Percentiles rank a stretch among this genome's conserved stretches.
Evolutionary conservation across 805 yeast species (phyloP).

Genomic region (Phaffomyces opuntiae): DNA sequence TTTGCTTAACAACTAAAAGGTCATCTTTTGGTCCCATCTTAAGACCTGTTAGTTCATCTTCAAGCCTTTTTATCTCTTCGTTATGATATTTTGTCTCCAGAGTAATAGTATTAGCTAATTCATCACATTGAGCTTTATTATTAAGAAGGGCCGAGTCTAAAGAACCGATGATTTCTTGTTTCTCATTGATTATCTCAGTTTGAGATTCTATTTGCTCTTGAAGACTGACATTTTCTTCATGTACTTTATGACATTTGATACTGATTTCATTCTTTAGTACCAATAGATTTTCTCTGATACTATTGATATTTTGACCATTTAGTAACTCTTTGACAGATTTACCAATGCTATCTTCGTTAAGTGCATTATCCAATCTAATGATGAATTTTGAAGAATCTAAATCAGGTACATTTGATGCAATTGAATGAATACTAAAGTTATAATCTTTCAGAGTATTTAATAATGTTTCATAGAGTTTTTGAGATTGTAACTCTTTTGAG

Average conservation of each 20-base stretch:
- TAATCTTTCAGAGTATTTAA: constrained; percentile 48
- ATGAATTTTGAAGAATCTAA: constrained; percentile 29
- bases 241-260: constrained; percentile 37
- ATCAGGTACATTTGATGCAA: constrained; percentile 29
- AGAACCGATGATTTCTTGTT: constrained; percentile 48
- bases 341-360: constrained; percentile 39
- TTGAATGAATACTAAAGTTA: constrained; percentile 45
- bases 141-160: constrained; percentile 34
- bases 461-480: constrained; percentile 42
- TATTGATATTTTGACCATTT: constrained; percentile 33
- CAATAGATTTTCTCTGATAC: constrained; percentile 30
- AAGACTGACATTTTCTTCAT: constrained; percentile 49
- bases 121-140: constrained; percentile 49
- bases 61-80: constrained; percentile 60
- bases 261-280: constrained; percentile 41
- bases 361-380: constrained; percentile 32
- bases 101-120: constrained; percentile 45
- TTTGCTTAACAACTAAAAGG: constrained; percentile 39
- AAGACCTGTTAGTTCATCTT: constrained; percentile 47
- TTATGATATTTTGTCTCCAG: constrained; percentile 46
- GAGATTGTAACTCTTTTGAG: constrained; percentile 44
- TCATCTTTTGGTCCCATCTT: constrained; percentile 43
- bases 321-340: constrained; percentile 35
- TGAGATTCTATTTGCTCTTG: constrained; percentile 55
- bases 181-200: constrained; percentile 48